phyloP scores from a whole-genome alignment of 805 yeast species.

The Sugiyamaella marilandica region DNA sequence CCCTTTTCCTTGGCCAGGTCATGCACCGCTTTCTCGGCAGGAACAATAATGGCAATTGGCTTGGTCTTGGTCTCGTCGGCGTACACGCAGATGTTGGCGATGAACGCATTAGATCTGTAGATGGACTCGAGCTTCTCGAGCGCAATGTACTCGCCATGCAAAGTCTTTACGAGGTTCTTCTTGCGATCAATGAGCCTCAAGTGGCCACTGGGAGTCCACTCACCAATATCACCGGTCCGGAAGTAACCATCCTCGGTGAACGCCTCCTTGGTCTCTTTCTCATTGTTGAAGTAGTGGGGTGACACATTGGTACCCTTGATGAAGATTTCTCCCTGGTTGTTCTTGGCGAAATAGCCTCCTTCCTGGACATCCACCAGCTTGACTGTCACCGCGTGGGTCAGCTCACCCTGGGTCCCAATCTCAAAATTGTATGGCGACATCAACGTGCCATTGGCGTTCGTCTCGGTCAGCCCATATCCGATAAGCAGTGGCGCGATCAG shows the following conservation, averaged over 20 bases:
- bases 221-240: constrained; percentile 94
- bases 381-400: constrained; percentile 76
- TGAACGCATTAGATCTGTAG: constrained; percentile 76
- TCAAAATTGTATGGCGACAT: constrained; percentile 62
- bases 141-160: constrained; percentile 96
- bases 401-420: constrained; percentile 73
- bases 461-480: constrained; percentile 96
- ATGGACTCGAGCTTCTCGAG: constrained; percentile 88
- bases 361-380: constrained; percentile 89
- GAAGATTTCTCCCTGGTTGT: constrained; percentile 89
- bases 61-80: constrained; percentile 85
- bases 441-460: constrained; percentile 82
- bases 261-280: constrained; percentile 70
- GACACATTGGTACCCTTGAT: constrained; percentile 71
- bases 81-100: constrained; percentile 82
- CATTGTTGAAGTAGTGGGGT: constrained; percentile 76
- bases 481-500: constrained; percentile 80
- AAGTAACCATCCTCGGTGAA: constrained; percentile 89
- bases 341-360: constrained; percentile 83
- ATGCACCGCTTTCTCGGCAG: constrained; percentile 63
- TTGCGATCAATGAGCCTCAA: constrained; percentile 85
- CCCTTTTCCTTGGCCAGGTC: constrained; percentile 55
- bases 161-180: constrained; percentile 93
- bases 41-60: constrained; percentile 88
- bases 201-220: constrained; percentile 79